Evolutionary conservation across 2,329 filamentous ascomycete genomes (phyloP), one percentile per base, ranked within the genome.

Genomic region (Emergomyces orientalis): DNA sequence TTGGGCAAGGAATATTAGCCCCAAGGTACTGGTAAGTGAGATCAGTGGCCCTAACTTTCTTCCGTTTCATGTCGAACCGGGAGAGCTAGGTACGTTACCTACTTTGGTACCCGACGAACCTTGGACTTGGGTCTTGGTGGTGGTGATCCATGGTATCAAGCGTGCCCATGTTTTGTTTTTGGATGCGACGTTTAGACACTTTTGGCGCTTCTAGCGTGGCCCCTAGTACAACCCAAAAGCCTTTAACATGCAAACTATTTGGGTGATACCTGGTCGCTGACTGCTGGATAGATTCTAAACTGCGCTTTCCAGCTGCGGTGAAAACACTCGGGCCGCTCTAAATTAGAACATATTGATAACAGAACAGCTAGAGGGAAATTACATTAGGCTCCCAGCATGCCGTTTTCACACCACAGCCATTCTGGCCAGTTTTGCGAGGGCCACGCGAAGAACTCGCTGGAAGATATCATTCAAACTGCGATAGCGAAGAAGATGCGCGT

Each of bases 321-420:
- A 51, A 51, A 51, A n/a, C 9, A 27, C 25, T 30, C 19, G 17
- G 54, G 22, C 34, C 34, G 34, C 34, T 39, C 30, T 39, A 22
- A n/a, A 13, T 14, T 13, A 56, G n/a, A 56, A 25, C 41, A 34
- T 39, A 37, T 41, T 39, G 8, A 25, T 17, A 34, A n/a, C n/a
- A 25, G 11, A 49, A 27, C 13, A 27, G 1, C 14, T 17, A 58
- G 22, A 27, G 30, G 34, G 34, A 27, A 39, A 14, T 58, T 43
- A 3, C 3, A 43, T 9, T 45, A 32, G 19, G 19, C 27, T 30
- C 27, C 25, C 65, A 72, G 52, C 60, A 97, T 97, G 94, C 92
- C 93, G 1, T 96, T 96, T 79, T 95, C 94, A 4, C 95, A 97
- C 81, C 94, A 99, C 77, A 96, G 91, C 72, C 94, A 99, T 78